Conservation (phyloP, 306 rosid species). For the Fragaria ananassa region DNA sequence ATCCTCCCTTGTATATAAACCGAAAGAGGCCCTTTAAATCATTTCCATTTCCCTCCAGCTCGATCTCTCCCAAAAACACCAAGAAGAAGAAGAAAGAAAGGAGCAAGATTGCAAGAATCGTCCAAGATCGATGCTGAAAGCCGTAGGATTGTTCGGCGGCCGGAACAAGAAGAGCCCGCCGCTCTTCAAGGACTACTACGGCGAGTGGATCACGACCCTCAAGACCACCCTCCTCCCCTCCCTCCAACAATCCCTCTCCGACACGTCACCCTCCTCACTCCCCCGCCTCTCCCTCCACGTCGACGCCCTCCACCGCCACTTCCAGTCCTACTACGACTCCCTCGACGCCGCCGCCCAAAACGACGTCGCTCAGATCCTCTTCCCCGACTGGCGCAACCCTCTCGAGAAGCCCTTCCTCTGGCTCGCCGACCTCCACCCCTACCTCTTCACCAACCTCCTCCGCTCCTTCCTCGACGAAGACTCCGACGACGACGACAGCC, state of each 20-base stretch:
- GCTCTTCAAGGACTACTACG: slow-evolving; percentile 39
- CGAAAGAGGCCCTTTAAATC: neutral
- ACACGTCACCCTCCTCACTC: slow-evolving; percentile 25
- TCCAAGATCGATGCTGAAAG: neutral
- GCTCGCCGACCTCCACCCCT: slow-evolving; percentile 73
- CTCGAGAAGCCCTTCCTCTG: slow-evolving; percentile 71
- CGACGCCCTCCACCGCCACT: slow-evolving; percentile 58
- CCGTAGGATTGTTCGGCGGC: slow-evolving; percentile 16
- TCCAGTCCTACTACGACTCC: slow-evolving; percentile 62
- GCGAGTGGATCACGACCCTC: slow-evolving; percentile 33
- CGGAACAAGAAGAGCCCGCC: slow-evolving; percentile 26
- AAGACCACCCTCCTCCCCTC: slow-evolving; percentile 38
- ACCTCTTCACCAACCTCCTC: slow-evolving; percentile 63
- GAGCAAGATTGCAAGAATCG: neutral
- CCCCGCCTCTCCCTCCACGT: slow-evolving; percentile 37
- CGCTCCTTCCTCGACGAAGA: slow-evolving; percentile 50
- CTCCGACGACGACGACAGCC: neutral
- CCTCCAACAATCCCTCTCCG: slow-evolving; percentile 32
- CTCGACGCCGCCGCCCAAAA: slow-evolving; percentile 55
- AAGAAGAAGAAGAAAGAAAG: neutral
- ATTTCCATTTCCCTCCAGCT: neutral
- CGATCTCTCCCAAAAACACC: neutral
- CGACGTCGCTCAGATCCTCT: slow-evolving; percentile 47
- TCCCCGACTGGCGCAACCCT: slow-evolving; percentile 60
- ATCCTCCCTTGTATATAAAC: no score